Evolutionary conservation across 2,329 filamentous ascomycete genomes (phyloP), one percentile per base, ranked within the genome.

Genomic region (Alternaria brassicicola): DNA sequence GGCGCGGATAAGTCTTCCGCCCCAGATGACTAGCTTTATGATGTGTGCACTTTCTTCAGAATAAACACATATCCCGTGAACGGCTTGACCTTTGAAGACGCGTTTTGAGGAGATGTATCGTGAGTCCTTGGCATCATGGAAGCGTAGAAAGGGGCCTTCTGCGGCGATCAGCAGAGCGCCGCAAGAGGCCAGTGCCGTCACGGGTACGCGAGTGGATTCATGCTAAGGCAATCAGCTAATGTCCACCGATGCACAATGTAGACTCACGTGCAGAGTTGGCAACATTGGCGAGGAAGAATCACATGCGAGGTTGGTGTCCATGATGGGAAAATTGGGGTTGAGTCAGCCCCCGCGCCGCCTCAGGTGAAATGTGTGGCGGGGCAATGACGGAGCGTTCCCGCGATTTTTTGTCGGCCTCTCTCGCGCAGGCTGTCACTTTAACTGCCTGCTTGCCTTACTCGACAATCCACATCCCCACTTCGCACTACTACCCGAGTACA

Each of bases 61-160:
- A 50, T 69, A 64, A 25, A 86, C 76, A n/a, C 81, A 76, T 52
- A 94, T 86, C 3, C 91, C 91, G 75, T 95, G 92, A 49, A 95
- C 86, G 3, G 86, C 80, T 72, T 94, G 90, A n/a, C 82, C 82
- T 15, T 77, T 69, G 69, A 95, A 93, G 28, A 92, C 77, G 23
- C 76, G 76, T 48, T 84, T 70, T 47, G 72, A 69, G 8, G 59
- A 52, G 17, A 78, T 56, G 48, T 63, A 70, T 15, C 61, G 59
- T 17, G 65, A 69, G 31, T 63, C 61, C 28, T 65, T 57, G 42
- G 67, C 62, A 45, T 72, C 55, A 63, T 81, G 80, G 42, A 79
- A 73, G 38, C 68, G 74, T 46, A 83, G 52, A 55, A 71, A 72
- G n/a, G 75, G 73, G 25, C 81, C 81, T 66, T 82, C 77, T 25